Evolutionary conservation across 805 yeast genomes (phyloP), one percentile per base, ranked within the genome.

Genomic region (Starmerella bombicola): DNA sequence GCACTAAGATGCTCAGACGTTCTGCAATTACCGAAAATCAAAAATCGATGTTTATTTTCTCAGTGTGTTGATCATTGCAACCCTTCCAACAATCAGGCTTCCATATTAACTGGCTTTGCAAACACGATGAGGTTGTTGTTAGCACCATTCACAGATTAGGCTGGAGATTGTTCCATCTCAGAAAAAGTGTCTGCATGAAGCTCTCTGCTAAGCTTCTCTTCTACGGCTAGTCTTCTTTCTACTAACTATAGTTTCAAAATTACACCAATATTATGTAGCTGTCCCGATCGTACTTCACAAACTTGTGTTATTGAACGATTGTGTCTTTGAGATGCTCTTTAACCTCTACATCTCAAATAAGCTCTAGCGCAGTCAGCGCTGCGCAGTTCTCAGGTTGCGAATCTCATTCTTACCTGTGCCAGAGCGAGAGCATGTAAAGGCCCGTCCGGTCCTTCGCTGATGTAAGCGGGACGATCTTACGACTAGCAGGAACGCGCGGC

Each of bases 91-190:
- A 64, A 76, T 7, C 68, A 70, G 43, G 72, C 83, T 15, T 81
- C 84, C 1, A 75, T 79, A 30, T 59, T 79, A 23, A 71, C 80
- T 0, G 88, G 88, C 7, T 68, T 77, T n/a, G 65, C 75, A 3
- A 78, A 78, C 48, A 63, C 74, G 0, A 63, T 68, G 19, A 70
- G 78, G 1, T 60, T 79, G 20, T n/a, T 74, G 0, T 63, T 70
- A 32, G 77, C 85, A 0, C 86, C 85, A 12, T 20, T 74, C 2
- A 71, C 76, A 67, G 86, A 84, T 3, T 52, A 64, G 37, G 50
- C 72, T n/a, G 66, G 74, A 18, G 83, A 77, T 55, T 58, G 55
- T 21, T 50, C 54, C 36, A 65, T 66, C 22, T 55, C 63, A n/a
- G 60, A 59, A 30, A 54, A 57, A 4, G 52, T 48, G 7, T 37